Percentiles rank a stretch among this genome's conserved stretches.
Conservation (phyloP, 2,329 filamentous ascomycete species). For the Colletotrichum sp. region DNA sequence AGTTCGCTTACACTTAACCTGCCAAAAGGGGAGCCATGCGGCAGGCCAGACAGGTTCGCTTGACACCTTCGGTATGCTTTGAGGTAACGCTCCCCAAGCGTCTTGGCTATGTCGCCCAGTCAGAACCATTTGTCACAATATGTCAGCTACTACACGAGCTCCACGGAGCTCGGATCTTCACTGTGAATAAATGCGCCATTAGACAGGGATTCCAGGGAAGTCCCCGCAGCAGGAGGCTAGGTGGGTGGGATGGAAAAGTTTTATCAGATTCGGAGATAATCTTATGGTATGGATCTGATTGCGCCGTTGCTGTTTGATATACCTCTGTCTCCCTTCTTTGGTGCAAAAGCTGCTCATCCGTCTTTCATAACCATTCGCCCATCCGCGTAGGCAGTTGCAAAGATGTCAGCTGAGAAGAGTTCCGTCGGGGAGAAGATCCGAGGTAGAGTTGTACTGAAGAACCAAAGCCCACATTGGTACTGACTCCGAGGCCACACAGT, state of each 20-base stretch:
- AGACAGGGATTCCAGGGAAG: neutral
- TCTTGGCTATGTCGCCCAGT: neutral
- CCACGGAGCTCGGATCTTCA: neutral
- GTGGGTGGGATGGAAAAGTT: neutral
- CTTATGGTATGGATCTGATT: neutral
- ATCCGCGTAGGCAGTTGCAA: neutral
- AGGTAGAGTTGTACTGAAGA: neutral
- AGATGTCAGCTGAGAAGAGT: neutral
- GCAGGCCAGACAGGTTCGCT: neutral
- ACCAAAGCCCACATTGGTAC: neutral
- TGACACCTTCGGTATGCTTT: neutral
- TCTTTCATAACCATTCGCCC: neutral
- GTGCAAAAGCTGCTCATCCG: neutral
- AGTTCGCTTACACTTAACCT: neutral
- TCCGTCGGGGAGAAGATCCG: neutral
- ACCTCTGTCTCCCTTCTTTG: neutral
- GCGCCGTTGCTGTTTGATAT: neutral
- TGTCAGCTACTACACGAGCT: neutral
- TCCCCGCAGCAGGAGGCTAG: neutral
- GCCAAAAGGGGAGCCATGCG: neutral
- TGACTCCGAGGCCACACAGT: neutral
- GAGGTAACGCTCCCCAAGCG: neutral
- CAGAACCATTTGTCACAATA: neutral
- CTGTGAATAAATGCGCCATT: neutral
- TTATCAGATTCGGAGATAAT: conserved; percentile 12